Evolutionary conservation across 2,329 filamentous ascomycete genomes (phyloP).

Genomic region (Diaporthe vaccinii): DNA sequence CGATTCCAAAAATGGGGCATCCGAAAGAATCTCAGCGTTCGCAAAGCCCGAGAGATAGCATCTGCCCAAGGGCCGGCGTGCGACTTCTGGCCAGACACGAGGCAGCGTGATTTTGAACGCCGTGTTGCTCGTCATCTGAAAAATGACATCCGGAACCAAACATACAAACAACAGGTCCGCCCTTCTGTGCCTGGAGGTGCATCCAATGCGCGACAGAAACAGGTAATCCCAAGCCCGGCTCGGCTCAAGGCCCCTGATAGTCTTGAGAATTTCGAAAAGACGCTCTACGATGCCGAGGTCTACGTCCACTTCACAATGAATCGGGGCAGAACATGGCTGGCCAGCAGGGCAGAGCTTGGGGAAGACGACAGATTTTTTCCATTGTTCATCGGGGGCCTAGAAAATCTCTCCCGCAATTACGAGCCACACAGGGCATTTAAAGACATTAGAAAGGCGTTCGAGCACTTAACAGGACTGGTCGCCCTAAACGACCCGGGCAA

Average conservation of each 20-base stretch:
- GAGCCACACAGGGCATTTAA: conserved; percentile 16
- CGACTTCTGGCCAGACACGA: conserved; percentile 28
- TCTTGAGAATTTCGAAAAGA: conserved; percentile 16
- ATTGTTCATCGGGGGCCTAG: conserved; percentile 27
- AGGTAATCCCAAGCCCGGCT: background rate
- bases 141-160: background rate
- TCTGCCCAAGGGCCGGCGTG: background rate
- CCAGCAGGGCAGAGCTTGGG: conserved; percentile 9
- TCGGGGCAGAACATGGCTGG: background rate
- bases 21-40: conserved; percentile 28
- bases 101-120: conserved; percentile 15
- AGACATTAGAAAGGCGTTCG: conserved; percentile 11
- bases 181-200: no score
- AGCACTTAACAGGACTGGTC: conserved; percentile 7
- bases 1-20: conserved; percentile 31
- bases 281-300: conserved; percentile 4
- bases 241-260: background rate
- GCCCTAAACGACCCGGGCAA: conserved; percentile 10
- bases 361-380: conserved; percentile 13
- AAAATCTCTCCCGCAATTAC: conserved; percentile 2
- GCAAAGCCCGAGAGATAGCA: conserved; percentile 15
- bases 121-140: conserved; percentile 26
- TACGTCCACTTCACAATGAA: conserved; percentile 7
- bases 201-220: background rate
- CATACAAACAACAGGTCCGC: no score